Percentiles rank a stretch among this genome's conserved stretches.
These are phyloP conservation scores for Pythium periplocum DNA, from an alignment of 352 stramenopile species.

Conservation along the genomic window DNA sequence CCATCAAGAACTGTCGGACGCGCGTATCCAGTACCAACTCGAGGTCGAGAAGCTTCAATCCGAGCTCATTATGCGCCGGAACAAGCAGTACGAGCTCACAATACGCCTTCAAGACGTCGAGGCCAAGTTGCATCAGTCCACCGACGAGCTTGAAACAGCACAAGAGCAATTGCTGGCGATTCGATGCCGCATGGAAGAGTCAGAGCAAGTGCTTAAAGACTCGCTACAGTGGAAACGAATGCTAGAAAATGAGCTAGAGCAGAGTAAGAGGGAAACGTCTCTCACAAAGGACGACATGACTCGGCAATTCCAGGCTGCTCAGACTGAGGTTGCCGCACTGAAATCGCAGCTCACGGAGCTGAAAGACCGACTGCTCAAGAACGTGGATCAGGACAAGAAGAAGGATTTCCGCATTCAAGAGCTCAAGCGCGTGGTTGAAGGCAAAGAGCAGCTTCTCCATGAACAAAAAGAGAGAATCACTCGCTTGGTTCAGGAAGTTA, in stretches of 20 bases:
- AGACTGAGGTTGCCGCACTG: constrained; percentile 30
- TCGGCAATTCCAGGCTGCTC: constrained; percentile 8
- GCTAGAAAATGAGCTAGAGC: constrained; percentile 25
- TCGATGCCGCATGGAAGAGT: constrained; percentile 49
- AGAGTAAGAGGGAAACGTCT: neutral
- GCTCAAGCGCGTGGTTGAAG: constrained; percentile 23
- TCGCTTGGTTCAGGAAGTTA: constrained; percentile 44
- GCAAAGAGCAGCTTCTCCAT: constrained; percentile 24
- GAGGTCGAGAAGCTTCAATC: constrained; percentile 61
- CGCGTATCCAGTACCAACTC: constrained; percentile 44
- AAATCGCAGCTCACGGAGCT: constrained; percentile 40
- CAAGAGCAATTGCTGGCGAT: constrained; percentile 43
- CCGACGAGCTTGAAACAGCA: constrained; percentile 29
- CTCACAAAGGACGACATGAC: neutral
- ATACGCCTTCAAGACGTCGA: constrained; percentile 60
- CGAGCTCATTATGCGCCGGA: constrained; percentile 65
- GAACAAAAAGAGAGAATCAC: constrained; percentile 59
- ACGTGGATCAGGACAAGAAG: constrained; percentile 29
- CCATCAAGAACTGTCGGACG: constrained; percentile 37
- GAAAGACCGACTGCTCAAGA: constrained; percentile 30
- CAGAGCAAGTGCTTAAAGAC: constrained; percentile 52
- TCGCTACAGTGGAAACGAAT: constrained; percentile 41
- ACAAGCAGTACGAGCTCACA: constrained; percentile 79
- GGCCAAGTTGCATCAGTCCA: constrained; percentile 33
- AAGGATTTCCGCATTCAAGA: constrained; percentile 35